Evolutionary conservation across 345 rosid species (phyloP), one percentile per base, ranked within the genome.

Genomic region (Cardiospermum halicacabum): DNA sequence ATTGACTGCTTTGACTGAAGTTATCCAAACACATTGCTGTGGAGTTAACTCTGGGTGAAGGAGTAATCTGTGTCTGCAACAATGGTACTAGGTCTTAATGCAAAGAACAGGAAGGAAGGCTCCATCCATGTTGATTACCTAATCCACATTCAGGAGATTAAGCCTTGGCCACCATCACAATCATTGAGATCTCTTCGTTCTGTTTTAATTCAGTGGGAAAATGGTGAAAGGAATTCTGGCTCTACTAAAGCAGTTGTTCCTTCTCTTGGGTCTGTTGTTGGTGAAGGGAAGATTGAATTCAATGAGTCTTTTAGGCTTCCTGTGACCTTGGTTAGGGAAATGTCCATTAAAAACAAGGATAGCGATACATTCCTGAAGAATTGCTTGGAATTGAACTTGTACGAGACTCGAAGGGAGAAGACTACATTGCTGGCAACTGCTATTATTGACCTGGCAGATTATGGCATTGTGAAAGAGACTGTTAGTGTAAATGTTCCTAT

Each of bases 151-250:
- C 89, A 80, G 70, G 96, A 93, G 56, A 72, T 93, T 79, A 90
- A 82, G 78, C 98, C 96, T 36, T 93, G 98, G 98, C 98, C 98
- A 5, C 98, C 98, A 32, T 88, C 98, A 22, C 97, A 93, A 69
- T 88, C 98, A 13, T 82, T 93, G 55, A 72, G 83, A 66, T 86
- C 96, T 21, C 81, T 93, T 4, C 90, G 97, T 40, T 88, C 98
- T 15, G 96, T 88, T 62, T 55, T 88, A 7, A 78, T 93, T 37
- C 98, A 86, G 43, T 93, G 98, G 98, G 96, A 88, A 78, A 85
- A 90, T 30, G 94, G 96, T 55, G 90, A 77, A 57, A 85, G 84
- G 53, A 79, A 50, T 31, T 81, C 89, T 0, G 96, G 97, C 22
- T 82, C 96, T 7, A 89, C 98, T 7, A 76, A 73, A 36, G 53